phyloP scores from a whole-genome alignment of 176 grass and related monocot species.

The Avena sativa region DNA sequence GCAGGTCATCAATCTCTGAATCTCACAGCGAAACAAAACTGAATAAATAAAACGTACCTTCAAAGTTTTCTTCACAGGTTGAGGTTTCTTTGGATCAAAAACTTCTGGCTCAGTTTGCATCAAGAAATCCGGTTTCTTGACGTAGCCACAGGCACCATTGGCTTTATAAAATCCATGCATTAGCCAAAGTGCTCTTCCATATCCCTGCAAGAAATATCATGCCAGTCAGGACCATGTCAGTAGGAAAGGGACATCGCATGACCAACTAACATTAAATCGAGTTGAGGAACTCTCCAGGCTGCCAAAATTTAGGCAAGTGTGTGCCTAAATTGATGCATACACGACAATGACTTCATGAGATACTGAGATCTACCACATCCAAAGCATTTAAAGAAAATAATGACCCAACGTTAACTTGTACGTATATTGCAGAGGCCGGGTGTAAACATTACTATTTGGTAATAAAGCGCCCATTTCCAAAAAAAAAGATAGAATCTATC shows the following conservation, averaged over 20 bases:
- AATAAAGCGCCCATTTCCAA: no score
- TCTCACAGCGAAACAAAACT: not conserved
- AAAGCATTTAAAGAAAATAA: not conserved
- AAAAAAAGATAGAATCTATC: not conserved
- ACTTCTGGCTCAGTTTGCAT: slow-evolving; percentile 67
- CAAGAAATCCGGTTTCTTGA: slow-evolving; percentile 97
- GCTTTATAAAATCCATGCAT: slow-evolving; percentile 98
- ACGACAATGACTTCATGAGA: not conserved
- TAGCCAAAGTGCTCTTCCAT: slow-evolving; percentile 93
- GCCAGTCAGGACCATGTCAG: not conserved
- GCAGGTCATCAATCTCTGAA: not conserved
- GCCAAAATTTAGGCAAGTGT: slow-evolving; percentile 3
- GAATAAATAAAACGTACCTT: slow-evolving; percentile 15
- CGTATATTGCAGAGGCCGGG: no score
- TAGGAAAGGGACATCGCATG: not conserved
- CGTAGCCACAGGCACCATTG: slow-evolving; percentile 87
- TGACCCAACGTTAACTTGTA: not conserved
- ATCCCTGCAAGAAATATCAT: slow-evolving; percentile 63
- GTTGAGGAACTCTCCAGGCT: not conserved
- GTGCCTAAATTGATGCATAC: not conserved
- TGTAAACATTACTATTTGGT: no score
- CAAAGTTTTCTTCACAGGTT: slow-evolving; percentile 68
- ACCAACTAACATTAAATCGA: slow-evolving; percentile 10
- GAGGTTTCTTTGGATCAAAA: slow-evolving; percentile 64
- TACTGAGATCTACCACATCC: not conserved